Evolutionary conservation across 768 basidiomycete species (phyloP), one percentile per base, ranked within the genome.

Genomic region (Agrocybe pediades): DNA sequence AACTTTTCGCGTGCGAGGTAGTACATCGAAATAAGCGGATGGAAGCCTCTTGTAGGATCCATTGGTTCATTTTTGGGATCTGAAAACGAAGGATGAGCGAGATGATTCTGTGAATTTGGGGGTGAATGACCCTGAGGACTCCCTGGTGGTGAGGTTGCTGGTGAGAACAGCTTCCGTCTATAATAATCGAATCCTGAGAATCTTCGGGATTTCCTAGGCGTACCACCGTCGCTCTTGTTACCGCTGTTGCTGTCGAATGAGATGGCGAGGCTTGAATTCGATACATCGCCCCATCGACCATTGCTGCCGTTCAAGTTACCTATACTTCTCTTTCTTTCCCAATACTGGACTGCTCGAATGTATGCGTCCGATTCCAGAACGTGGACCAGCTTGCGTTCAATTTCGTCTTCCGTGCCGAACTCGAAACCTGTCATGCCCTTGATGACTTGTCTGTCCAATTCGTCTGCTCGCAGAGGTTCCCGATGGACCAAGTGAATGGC

Each of bases 121-220:
- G 85, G 84, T 11, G 87, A 87, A 57, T 79, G 75, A 55, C 74
- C 70, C 43, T 70, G 61, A 20, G 76, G 75, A 46, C 70, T 71
- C 46, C 65, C 64, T 53, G 78, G 74, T 9, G 74, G 71, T n/a
- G 76, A 75, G 6, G 78, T 71, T 27, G 81, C 74, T 1, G 87
- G 84, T 0, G 86, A 82, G 71, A 94, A 95, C 42, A 98, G 70
- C 71, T 95, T 98, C 63, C 88, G 84, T 33, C 91, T 83, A 65
- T 95, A 96, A 63, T 94, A 97, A 65, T 97, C 95, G 65, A 99
- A 91, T 2, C 88, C 96, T 11, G 91, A 94, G 68, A 98, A 98
- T n/a, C 96, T 82, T 66, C 87, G 91, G 19, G 79, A 77, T 65
- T 87, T 88, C 73, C 85, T 83, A 51, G 79, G 56, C 15, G 56